A percentile compares a stretch with the other conserved stretches of the same genome.
Conservation (phyloP, 2,329 filamentous ascomycete species). For the Alternaria sp. region DNA sequence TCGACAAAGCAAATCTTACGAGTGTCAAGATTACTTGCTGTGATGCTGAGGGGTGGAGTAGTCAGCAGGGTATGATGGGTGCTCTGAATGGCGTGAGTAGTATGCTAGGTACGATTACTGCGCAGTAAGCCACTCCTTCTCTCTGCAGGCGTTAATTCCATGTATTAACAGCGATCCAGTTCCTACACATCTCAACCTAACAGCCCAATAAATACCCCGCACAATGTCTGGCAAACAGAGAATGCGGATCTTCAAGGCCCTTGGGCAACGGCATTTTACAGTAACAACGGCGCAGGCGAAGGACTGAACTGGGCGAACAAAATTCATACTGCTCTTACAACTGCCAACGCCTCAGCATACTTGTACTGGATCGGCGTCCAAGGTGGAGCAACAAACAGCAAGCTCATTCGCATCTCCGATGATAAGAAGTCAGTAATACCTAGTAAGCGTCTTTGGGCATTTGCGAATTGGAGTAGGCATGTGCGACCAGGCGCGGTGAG, state of each 20-base stretch:
- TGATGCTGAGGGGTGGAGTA: conserved; percentile 55
- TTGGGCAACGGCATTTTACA: conserved; percentile 56
- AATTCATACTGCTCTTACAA: conserved; percentile 60
- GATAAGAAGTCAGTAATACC: conserved; percentile 46
- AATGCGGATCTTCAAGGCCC: conserved; percentile 56
- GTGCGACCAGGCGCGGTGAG: conserved; percentile 51
- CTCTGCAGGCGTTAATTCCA: background rate
- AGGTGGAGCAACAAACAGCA: conserved; percentile 49
- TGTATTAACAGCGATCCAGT: conserved; percentile 7
- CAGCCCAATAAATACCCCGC: conserved; percentile 44
- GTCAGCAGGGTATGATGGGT: conserved; percentile 36
- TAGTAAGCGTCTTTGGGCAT: conserved; percentile 52
- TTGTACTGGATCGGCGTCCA: conserved; percentile 63
- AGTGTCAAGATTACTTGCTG: conserved; percentile 54
- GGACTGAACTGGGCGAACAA: conserved; percentile 65
- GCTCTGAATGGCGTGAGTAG: conserved; percentile 23
- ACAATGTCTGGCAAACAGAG: conserved; percentile 64
- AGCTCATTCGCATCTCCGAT: conserved; percentile 46
- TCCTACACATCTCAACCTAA: conserved; percentile 32
- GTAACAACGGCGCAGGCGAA: conserved; percentile 58
- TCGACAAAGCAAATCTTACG: conserved; percentile 49
- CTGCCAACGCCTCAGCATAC: conserved; percentile 60
- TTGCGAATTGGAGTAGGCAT: conserved; percentile 52
- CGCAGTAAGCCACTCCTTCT: conserved; percentile 27
- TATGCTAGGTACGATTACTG: conserved; percentile 33